phyloP scores from a whole-genome alignment of 768 basidiomycete species.

The Calocybe gangraenosa region DNA sequence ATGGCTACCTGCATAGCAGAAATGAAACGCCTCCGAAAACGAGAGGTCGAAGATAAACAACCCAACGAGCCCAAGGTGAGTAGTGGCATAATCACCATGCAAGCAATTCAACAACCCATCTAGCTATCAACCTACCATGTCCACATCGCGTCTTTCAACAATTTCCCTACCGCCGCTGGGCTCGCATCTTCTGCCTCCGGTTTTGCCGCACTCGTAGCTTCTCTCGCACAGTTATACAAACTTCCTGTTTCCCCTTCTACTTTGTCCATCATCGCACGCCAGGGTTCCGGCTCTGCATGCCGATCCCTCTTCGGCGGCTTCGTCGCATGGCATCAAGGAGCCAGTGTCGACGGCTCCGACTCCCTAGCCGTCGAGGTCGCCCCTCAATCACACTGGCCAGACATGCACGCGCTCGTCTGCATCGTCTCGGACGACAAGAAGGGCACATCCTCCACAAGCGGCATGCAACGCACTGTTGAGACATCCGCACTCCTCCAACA shows the following conservation, averaged over 20 bases:
- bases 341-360: slow-evolving; percentile 66
- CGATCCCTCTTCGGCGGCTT: slow-evolving; percentile 96
- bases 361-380: slow-evolving; percentile 88
- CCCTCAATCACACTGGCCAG: slow-evolving; percentile 84
- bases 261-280: slow-evolving; percentile 92
- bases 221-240: slow-evolving; percentile 80
- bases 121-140: slow-evolving; percentile 71
- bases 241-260: slow-evolving; percentile 75
- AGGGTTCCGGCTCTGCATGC: slow-evolving; percentile 97
- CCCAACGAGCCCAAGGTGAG: slow-evolving; percentile 62
- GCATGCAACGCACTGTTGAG: slow-evolving; percentile 97
- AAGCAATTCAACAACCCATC: slow-evolving; percentile 6
- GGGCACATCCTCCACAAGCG: slow-evolving; percentile 88
- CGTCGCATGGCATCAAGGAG: slow-evolving; percentile 91
- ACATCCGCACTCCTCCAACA: slow-evolving; percentile 86
- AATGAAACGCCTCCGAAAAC: slow-evolving; percentile 73
- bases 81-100: background rate
- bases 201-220: slow-evolving; percentile 91
- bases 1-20: slow-evolving; percentile 82
- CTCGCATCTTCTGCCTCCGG: slow-evolving; percentile 97
- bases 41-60: slow-evolving; percentile 67
- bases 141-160: slow-evolving; percentile 94
- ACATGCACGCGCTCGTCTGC: slow-evolving; percentile 95
- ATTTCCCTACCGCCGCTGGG: slow-evolving; percentile 98
- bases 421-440: slow-evolving; percentile 97